phyloP scores from a whole-genome alignment of 495 filamentous ascomycete genomes.

The Trichoderma gamsii region DNA sequence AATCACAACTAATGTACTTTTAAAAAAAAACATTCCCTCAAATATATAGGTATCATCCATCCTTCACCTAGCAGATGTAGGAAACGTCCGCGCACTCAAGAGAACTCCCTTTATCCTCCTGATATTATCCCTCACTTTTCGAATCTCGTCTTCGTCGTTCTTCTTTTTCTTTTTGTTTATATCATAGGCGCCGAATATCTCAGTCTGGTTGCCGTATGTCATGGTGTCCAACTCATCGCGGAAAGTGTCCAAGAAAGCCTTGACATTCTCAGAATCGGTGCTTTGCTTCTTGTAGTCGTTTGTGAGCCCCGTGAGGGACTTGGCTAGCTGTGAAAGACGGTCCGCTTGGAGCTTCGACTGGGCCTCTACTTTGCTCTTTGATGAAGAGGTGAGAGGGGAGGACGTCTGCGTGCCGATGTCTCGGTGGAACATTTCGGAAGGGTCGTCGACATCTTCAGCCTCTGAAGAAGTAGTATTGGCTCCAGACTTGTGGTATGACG shows the following conservation, averaged over 20 bases:
- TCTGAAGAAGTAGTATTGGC: conserved; percentile 20
- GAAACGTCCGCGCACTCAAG: conserved; percentile 67
- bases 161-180: conserved; percentile 45
- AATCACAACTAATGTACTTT: neutral
- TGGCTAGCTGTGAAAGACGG: conserved; percentile 29
- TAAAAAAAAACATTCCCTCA: too few relatives aligned
- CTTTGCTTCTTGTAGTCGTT: conserved; percentile 36
- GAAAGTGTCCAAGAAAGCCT: conserved; percentile 41
- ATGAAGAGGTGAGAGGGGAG: conserved; percentile 36
- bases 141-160: conserved; percentile 62
- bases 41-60: neutral
- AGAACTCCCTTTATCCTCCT: conserved; percentile 88
- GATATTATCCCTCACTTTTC: conserved; percentile 75
- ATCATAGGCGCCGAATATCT: conserved; percentile 30
- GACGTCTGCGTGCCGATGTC: conserved; percentile 86
- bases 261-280: conserved; percentile 34
- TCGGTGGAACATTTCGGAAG: conserved; percentile 84
- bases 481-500: conserved; percentile 28
- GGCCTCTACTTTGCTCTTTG: conserved; percentile 33
- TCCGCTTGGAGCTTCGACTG: conserved; percentile 32
- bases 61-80: conserved; percentile 23
- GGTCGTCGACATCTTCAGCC: conserved; percentile 48
- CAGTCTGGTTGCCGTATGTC: conserved; percentile 28
- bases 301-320: conserved; percentile 49
- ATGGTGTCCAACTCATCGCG: conserved; percentile 42